Percentiles rank a stretch among this genome's conserved stretches.
phyloP scores from a whole-genome alignment of 257 asterid genomes.

The Primulina eburnea region DNA sequence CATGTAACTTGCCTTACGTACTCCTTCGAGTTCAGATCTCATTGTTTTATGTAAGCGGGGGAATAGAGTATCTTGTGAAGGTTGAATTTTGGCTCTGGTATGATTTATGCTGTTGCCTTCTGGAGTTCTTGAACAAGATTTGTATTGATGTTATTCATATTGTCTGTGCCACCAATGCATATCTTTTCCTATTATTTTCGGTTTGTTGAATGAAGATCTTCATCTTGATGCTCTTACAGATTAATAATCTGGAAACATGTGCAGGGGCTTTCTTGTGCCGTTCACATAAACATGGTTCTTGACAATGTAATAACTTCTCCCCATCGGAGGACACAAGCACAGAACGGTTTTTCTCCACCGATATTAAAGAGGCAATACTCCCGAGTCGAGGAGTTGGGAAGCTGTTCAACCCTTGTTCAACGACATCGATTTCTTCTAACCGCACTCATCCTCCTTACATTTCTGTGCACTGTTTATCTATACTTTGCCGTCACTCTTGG shows the following conservation, averaged over 20 bases:
- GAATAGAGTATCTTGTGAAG: background rate
- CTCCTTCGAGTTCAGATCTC: background rate
- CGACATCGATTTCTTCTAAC: slow-evolving; percentile 68
- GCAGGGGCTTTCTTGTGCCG: slow-evolving; percentile 31
- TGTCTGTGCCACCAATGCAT: background rate
- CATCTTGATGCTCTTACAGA: background rate
- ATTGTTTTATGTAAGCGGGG: background rate
- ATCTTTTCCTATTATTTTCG: background rate
- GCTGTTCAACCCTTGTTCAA: slow-evolving; percentile 47
- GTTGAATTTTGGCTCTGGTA: background rate
- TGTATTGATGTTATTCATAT: background rate
- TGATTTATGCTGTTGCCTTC: background rate
- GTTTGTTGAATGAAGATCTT: slow-evolving; percentile 7
- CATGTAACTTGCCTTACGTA: too few relatives aligned
- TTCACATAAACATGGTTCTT: slow-evolving; percentile 40
- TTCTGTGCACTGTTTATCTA: slow-evolving; percentile 66
- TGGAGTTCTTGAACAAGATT: background rate
- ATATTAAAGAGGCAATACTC: slow-evolving; percentile 35
- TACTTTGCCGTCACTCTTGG: slow-evolving; percentile 77
- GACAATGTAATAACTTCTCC: slow-evolving; percentile 63
- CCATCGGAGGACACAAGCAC: slow-evolving; percentile 63
- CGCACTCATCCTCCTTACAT: slow-evolving; percentile 50
- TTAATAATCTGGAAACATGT: slow-evolving; percentile 12
- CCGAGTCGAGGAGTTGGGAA: slow-evolving; percentile 46
- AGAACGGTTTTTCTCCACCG: slow-evolving; percentile 50